Base-by-base conservation (phyloP, 805 yeast species). In the Wickerhamiella spandovensis region DNA sequence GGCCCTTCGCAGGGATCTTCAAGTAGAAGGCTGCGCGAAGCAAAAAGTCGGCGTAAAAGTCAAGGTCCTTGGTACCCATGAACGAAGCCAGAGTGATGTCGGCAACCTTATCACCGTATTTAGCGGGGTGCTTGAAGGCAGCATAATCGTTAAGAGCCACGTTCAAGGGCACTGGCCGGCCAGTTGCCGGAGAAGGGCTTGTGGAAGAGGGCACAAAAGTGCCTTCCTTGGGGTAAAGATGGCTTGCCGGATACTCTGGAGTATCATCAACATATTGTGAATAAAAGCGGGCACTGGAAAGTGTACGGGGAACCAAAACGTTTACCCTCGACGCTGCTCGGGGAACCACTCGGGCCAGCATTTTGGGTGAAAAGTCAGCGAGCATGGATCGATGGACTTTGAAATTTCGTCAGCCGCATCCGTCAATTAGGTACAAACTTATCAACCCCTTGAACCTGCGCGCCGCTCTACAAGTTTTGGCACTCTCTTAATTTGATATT, bases 1-100 rank as follows among this genome's bases (percentile, higher is more conserved):
- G 82, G 1, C 88, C 89, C 13, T 80, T 76, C 32, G 84, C 79
- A 17, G 97, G 96, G 57, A 92, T 80, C 8, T 94, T 90, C 58
- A 92, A 70, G 67, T 84, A 92, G 64, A 77, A 92, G 0, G 95
- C 97, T 0, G 88, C 87, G 67, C 98, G 78, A 50, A 84, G 71
- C 3, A 92, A 85, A 66, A 92, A 92, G 66, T 90, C 95, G 25
- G 84, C 73, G 55, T 81, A 82, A 56, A 89, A 76, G 45, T 82
- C 84, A 54, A 90, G 65, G 59, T 81, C 82, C 52, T 78, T 78
- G 49, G 77, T 74, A 52, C 82, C 84, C 64, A 76, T 83, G 9
- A 90, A 82, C 4, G 67, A 54, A 56, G 83, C 77, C 58, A 90
- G 73, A 44, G 78, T 78, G 43, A 90, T 62, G 54, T 78, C 83